A percentile compares a stretch with the other conserved stretches of the same genome.
Evolutionary conservation across 73 alveolate species (phyloP).

Genomic region (Tetrahymena borealis): DNA sequence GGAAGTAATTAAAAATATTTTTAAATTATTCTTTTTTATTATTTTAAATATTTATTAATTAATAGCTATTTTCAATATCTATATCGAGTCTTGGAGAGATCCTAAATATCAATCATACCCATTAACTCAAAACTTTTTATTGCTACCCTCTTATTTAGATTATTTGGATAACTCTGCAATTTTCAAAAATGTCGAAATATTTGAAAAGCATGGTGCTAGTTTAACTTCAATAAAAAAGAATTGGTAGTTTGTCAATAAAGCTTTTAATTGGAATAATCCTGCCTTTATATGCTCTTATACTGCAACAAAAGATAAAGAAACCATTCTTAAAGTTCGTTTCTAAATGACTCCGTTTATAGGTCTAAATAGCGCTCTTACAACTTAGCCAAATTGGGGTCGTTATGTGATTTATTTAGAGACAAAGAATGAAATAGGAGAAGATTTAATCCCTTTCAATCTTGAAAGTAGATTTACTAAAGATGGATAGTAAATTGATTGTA

Average conservation of each 20-base stretch:
- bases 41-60: neutral
- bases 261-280: neutral
- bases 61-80: neutral
- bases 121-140: neutral
- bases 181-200: neutral
- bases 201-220: neutral
- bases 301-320: neutral
- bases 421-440: neutral
- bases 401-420: neutral
- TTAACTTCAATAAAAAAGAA: neutral
- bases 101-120: too few relatives aligned
- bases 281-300: neutral
- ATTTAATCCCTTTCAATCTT: neutral
- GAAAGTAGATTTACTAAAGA: constrained; percentile 1
- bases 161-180: neutral
- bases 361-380: neutral
- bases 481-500: constrained; percentile 23
- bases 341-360: neutral
- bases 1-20: neutral
- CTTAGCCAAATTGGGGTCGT: neutral
- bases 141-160: neutral
- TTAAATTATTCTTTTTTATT: neutral
- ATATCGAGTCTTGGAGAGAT: neutral
- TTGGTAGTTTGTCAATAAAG: neutral
- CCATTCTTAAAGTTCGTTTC: neutral